Evolutionary conservation across 768 basidiomycete species (phyloP), one percentile per base, ranked within the genome.

Genomic region (Gyrodon lividus): DNA sequence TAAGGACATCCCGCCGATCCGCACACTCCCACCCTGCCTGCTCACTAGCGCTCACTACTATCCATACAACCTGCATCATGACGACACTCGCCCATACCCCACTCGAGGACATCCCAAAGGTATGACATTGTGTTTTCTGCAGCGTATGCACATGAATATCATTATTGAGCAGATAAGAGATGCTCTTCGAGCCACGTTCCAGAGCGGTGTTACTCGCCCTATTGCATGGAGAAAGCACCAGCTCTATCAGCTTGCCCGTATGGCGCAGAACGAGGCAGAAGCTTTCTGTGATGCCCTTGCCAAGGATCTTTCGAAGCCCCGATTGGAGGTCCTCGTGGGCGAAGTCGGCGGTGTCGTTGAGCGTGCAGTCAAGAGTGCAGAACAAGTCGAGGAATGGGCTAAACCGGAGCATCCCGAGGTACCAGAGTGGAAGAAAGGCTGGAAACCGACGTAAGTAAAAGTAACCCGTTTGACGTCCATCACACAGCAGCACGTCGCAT

Each of bases 201-300:
- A 65, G n/a, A 57, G 72, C 0, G 80, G 82, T 3, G 57, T 70
- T 34, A 77, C 82, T 0, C 74, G 71, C n/a, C 69, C 81, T 3
- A 58, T 89, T 34, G 66, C 68, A 52, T 89, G 79, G 77, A 78
- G 89, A 14, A 77, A 79, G 48, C 74, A 78, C 41, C 89, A 91
- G 56, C 74, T 90, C 38, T 71, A 74, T 39, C 82, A 84, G 56
- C 74, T 89, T 28, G 83, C 80, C 22, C 78, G 74, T 20, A 68
- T 87, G 68, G 66, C 76, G 20, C 80, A 87, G 57, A 81, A 87
- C n/a, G 84, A 90, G 65, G 59, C 71, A 4, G 73, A 81, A 4
- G 74, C 70, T 4, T 62, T 89, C 44, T 72, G 72, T 13, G 74
- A 77, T 2, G 77, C 68, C 2, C n/a, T 70, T 13, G 41, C 55